These are phyloP conservation scores for Corynespora cassiicola DNA, from an alignment of 2,329 filamentous ascomycete species.

Conservation along the genomic window DNA sequence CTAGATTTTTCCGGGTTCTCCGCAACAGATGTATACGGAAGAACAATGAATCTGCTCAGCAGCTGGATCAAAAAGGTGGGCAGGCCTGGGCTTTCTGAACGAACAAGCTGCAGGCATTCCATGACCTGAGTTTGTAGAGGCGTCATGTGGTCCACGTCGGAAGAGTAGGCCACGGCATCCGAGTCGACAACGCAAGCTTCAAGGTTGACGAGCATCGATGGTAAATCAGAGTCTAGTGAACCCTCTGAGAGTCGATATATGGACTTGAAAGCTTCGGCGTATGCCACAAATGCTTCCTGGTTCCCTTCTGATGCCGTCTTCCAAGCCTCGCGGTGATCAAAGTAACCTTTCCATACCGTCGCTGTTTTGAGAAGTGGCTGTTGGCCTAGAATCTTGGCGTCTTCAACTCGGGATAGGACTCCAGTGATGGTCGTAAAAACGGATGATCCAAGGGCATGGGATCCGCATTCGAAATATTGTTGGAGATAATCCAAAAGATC, in stretches of 20 bases:
- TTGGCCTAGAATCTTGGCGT: constrained; percentile 25
- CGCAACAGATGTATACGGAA: constrained; percentile 65
- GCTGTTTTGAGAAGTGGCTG: constrained; percentile 39
- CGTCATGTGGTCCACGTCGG: constrained; percentile 76
- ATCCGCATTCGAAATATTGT: constrained; percentile 49
- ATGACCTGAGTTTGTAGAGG: constrained; percentile 74
- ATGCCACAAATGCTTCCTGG: constrained; percentile 84
- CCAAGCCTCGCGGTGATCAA: constrained; percentile 32
- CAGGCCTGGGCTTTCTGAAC: constrained; percentile 69
- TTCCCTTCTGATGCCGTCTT: constrained; percentile 54
- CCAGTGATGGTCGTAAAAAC: constrained; percentile 49
- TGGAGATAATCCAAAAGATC: constrained; percentile 75
- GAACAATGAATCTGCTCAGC: constrained; percentile 72
- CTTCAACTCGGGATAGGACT: constrained; percentile 43
- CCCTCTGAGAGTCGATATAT: constrained; percentile 77
- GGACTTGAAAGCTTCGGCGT: constrained; percentile 76
- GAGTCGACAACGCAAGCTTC: constrained; percentile 74
- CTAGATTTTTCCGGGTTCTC: constrained; percentile 46
- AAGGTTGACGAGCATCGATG: constrained; percentile 74
- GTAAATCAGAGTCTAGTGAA: constrained; percentile 67
- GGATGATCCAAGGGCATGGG: constrained; percentile 49
- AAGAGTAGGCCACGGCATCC: constrained; percentile 70
- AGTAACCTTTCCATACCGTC: constrained; percentile 43
- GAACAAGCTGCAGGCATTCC: constrained; percentile 70
- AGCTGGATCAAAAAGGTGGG: constrained; percentile 72